A percentile compares a stretch with the other conserved stretches of the same genome.
These are phyloP conservation scores for Daldinia sp. DNA, from an alignment of 2,329 filamentous ascomycete species.

Conservation along the genomic window DNA sequence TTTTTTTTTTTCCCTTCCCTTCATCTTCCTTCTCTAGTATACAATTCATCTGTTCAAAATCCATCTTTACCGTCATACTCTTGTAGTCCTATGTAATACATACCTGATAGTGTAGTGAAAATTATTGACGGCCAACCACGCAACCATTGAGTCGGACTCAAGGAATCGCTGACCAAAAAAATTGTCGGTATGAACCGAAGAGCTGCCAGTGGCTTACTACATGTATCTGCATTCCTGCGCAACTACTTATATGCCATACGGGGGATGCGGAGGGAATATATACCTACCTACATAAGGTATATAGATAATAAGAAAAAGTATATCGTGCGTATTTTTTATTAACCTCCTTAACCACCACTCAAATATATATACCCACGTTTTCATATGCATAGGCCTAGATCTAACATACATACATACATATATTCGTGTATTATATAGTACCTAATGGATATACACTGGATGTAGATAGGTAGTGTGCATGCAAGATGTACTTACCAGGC, in stretches of 20 bases:
- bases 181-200: conserved; percentile 38
- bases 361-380: too few species aligned
- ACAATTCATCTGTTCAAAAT: neutral
- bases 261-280: too few species aligned
- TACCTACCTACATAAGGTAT: neutral
- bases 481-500: too few species aligned
- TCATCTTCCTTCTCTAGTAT: neutral
- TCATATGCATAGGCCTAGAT: too few species aligned
- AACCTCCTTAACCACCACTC: too few species aligned
- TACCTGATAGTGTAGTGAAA: neutral
- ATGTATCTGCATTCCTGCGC: neutral
- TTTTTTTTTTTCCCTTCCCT: neutral
- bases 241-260: neutral
- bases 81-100: neutral
- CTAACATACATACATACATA: too few species aligned
- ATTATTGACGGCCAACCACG: conserved; percentile 23
- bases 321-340: too few species aligned
- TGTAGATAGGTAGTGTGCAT: too few species aligned
- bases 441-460: too few species aligned
- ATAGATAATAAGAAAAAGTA: neutral
- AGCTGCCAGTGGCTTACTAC: conserved; percentile 37
- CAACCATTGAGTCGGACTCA: conserved; percentile 28
- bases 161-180: conserved; percentile 31
- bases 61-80: neutral
- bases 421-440: too few species aligned